Evolutionary conservation across 192 early-diverging fungal genomes (phyloP).

Genomic region (Pilobolus umbonatus): DNA sequence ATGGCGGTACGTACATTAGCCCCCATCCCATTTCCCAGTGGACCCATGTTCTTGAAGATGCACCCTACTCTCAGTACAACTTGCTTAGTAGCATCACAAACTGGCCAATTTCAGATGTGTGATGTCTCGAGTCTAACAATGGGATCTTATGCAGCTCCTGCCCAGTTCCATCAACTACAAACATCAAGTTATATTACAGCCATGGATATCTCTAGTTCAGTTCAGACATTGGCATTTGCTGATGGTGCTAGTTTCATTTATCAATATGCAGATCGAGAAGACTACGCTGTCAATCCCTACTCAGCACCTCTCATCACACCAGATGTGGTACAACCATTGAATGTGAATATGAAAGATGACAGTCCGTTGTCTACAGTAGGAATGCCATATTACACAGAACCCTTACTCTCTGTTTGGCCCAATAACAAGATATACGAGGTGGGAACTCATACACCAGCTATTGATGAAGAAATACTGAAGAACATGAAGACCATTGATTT

Average conservation of each 20-base stretch:
- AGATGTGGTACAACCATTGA: constrained; percentile 39
- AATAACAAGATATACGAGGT: constrained; percentile 58
- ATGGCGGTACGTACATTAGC: constrained; percentile 60
- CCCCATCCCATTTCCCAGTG: constrained; percentile 64
- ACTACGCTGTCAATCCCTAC: constrained; percentile 62
- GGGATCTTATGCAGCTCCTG: constrained; percentile 29
- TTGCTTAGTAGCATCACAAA: constrained; percentile 59
- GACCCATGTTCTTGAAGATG: constrained; percentile 66
- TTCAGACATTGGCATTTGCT: constrained; percentile 71
- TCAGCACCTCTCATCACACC: constrained; percentile 53
- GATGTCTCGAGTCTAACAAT: constrained; percentile 51
- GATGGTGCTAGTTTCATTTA: constrained; percentile 74
- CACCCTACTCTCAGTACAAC: constrained; percentile 64
- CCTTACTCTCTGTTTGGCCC: constrained; percentile 79
- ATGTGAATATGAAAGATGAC: constrained; percentile 47
- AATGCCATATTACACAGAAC: constrained; percentile 75
- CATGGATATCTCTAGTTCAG: constrained; percentile 76
- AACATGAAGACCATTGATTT: constrained; percentile 88
- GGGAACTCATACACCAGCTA: constrained; percentile 64
- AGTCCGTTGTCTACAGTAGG: constrained; percentile 69
- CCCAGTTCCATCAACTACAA: constrained; percentile 53
- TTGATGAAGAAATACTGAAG: constrained; percentile 70
- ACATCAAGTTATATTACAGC: constrained; percentile 61
- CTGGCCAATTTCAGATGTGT: constrained; percentile 66
- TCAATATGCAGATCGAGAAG: constrained; percentile 67